Percentiles rank a stretch among this genome's conserved stretches.
Conservation (phyloP, 345 rosid species). For the Populus pruinosa region DNA sequence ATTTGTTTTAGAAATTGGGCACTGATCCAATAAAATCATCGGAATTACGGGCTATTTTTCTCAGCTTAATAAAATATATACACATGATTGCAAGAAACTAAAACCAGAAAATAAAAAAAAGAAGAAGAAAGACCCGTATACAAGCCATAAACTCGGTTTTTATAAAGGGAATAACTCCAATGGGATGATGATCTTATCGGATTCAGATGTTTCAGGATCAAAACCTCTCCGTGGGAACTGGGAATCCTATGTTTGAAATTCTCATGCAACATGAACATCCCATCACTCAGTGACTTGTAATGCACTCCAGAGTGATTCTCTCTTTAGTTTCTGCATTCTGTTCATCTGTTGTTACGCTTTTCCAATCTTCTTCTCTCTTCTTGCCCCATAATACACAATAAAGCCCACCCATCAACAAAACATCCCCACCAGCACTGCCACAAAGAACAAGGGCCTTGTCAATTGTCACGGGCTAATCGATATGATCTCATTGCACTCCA, state of each 20-base stretch:
- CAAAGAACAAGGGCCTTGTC: background rate
- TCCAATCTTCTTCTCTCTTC: constrained; percentile 54
- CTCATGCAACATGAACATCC: background rate
- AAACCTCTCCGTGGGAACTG: background rate
- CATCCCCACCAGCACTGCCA: constrained; percentile 68
- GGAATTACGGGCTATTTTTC: background rate
- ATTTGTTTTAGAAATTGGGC: background rate
- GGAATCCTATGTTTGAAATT: background rate
- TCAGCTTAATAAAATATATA: background rate
- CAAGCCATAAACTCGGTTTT: background rate
- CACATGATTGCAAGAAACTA: background rate
- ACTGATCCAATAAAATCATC: background rate
- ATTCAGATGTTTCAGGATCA: background rate
- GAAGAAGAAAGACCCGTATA: too few relatives aligned
- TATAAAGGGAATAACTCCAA: background rate
- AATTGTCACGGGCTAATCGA: background rate
- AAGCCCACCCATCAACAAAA: constrained; percentile 70
- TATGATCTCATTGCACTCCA: background rate
- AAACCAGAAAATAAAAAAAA: background rate
- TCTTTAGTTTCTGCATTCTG: constrained; percentile 30
- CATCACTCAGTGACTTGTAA: constrained; percentile 22
- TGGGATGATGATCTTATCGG: background rate
- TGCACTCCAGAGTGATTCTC: constrained; percentile 33
- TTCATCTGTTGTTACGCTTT: background rate
- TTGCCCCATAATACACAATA: constrained; percentile 84